Conservation (phyloP, 306 rosid species). For the Cucumis melo region DNA sequence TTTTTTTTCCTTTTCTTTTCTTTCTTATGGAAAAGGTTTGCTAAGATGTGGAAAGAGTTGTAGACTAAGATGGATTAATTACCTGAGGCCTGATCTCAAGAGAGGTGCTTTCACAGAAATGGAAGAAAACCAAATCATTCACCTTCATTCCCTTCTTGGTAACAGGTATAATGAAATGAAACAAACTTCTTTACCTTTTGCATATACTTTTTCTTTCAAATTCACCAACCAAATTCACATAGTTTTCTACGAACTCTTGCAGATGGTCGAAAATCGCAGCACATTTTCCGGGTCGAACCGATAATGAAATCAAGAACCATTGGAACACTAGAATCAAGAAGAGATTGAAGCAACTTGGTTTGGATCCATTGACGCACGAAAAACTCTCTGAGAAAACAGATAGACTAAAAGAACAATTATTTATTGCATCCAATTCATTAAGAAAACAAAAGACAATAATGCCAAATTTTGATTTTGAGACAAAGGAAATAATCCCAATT, state of each 20-base stretch:
- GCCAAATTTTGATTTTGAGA: not conserved
- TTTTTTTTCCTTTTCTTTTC: not conserved
- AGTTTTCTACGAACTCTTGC: not conserved
- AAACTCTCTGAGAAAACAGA: constrained; percentile 22
- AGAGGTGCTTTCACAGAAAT: constrained; percentile 78
- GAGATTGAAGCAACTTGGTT: constrained; percentile 56
- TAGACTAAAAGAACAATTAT: not conserved
- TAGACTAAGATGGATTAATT: constrained; percentile 93
- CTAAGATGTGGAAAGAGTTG: constrained; percentile 95
- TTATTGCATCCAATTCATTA: constrained; percentile 5
- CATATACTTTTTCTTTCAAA: not conserved
- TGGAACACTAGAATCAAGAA: constrained; percentile 94
- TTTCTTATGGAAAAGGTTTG: constrained; percentile 38
- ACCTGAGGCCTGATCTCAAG: constrained; percentile 90
- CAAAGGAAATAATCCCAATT: not conserved
- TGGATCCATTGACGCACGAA: constrained; percentile 49
- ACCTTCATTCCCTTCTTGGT: constrained; percentile 73
- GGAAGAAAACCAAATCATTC: constrained; percentile 87
- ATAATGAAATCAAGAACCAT: constrained; percentile 92
- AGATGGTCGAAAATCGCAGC: constrained; percentile 98
- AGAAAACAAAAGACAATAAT: not conserved
- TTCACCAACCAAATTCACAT: not conserved
- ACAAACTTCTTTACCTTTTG: not conserved
- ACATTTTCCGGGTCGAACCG: constrained; percentile 88
- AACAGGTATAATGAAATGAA: constrained; percentile 46